phyloP scores from a whole-genome alignment of 2,329 filamentous ascomycete species.

The Pezicula carpinea region DNA sequence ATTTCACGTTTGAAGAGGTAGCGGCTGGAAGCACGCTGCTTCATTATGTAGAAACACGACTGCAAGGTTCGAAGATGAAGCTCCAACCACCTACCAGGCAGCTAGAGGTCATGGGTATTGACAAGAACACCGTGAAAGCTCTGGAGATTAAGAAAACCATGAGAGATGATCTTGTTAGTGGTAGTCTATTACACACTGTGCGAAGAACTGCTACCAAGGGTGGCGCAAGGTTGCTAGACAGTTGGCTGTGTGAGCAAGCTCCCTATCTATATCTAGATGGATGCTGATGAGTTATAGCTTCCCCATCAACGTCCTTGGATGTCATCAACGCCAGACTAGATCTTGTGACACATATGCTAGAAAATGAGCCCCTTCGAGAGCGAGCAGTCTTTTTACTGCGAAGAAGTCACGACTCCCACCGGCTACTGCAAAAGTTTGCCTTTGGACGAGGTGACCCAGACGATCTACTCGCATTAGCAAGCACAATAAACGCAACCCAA shows the following conservation, averaged over 20 bases:
- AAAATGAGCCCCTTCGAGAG: slow-evolving; percentile 64
- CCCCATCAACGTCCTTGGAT: slow-evolving; percentile 81
- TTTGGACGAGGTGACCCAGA: slow-evolving; percentile 88
- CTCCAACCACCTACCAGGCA: slow-evolving; percentile 78
- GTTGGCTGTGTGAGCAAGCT: slow-evolving; percentile 64
- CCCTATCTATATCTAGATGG: background rate
- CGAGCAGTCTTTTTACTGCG: slow-evolving; percentile 63
- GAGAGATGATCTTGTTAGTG: slow-evolving; percentile 71
- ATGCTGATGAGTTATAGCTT: slow-evolving; percentile 39
- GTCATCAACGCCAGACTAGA: slow-evolving; percentile 78
- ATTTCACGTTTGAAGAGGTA: slow-evolving; percentile 66
- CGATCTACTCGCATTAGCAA: slow-evolving; percentile 78
- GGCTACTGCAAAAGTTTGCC: slow-evolving; percentile 90
- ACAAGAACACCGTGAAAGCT: slow-evolving; percentile 84
- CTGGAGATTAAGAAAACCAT: slow-evolving; percentile 87
- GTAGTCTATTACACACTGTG: slow-evolving; percentile 86
- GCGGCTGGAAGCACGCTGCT: slow-evolving; percentile 76
- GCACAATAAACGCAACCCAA: slow-evolving; percentile 71
- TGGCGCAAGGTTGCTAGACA: slow-evolving; percentile 76
- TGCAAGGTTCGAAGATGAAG: slow-evolving; percentile 74
- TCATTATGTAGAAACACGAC: slow-evolving; percentile 73
- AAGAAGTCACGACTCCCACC: slow-evolving; percentile 78
- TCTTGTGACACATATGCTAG: slow-evolving; percentile 71
- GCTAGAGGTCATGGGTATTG: slow-evolving; percentile 81
- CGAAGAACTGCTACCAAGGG: slow-evolving; percentile 88